Evolutionary conservation across 148 eudicot species (phyloP), one percentile per base, ranked within the genome.

Genomic region (Bassia scoparia): DNA sequence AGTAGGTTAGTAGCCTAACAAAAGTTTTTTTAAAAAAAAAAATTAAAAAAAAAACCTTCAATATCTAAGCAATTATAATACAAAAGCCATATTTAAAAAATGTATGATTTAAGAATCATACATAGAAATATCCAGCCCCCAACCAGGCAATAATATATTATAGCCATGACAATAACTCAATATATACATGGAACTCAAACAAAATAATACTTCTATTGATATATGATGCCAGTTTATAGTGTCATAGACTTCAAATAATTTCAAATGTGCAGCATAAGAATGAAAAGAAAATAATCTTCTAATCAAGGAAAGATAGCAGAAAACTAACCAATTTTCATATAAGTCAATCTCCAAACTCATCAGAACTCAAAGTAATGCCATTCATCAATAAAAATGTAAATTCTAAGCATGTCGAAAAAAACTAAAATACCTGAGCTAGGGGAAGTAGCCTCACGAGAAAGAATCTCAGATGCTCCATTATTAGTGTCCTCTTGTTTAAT

Each of bases 351-450:
- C 41, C 23, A 61, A 61, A 3, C 13, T 60, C 38, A 56, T 56
- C 24, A 13, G 29, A 59, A 21, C 23, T 20, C 56, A 18, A 20
- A 59, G 20, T 5, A 20, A 20, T 31, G 20, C 37, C 12, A 30
- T 14, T 65, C 31, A 34, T 63, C 46, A 20, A 63, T 37, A 27
- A 3, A 18, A 37, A 15, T n/a, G 17, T 20, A 66, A 43, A 66
- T 11, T 24, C n/a, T 35, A 48, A 33, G 29, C 68, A 60, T 68
- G 74, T 33, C 21, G 0, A 33, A 41, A 1, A 2, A 62, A 49
- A 12, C 60, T 50, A 54, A 23, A 18, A 52, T 85, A 93, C 98
- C 98, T 81, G 92, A 90, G 83, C 88, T 87, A 27, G 89, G 92
- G 58, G 92, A 89, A 61, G 90, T 78, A 66, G 86, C 80, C 73